Base-by-base conservation (phyloP, 306 rosid species). In the Alnus glutinosa region DNA sequence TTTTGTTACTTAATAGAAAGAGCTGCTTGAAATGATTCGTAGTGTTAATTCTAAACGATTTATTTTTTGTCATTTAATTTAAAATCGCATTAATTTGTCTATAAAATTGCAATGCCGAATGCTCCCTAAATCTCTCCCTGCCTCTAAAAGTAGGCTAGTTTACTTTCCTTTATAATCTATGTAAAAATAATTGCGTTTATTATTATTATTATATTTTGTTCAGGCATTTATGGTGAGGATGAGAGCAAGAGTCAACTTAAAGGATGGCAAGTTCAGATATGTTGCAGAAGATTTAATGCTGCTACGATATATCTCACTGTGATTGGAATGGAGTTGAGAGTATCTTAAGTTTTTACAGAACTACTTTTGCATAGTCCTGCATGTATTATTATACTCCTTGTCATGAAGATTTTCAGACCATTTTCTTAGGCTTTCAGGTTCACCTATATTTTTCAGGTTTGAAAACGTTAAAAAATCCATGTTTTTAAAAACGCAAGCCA, bases 181-280 rank as follows among this genome's bases (percentile, higher is more conserved):
- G 9, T 63, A 14, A 34, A 34, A 63, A 34, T 7, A 14, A 34
- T 46, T 9, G 7, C 50, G 10, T 42, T 69, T 69, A 44, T 19
- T 63, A 61, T 28, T 10, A 13, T 48, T 71, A 32, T 47, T 2
- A 54, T 50, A 23, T 23, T 23, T 23, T 23, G 28, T 48, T 66
- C 85, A 82, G 78, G 79, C 71, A 37, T 82, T 36, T 55, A 10
- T 64, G 82, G 75, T 73, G 64, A 77, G 48, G 36, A 12, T 37
- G 37, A 18, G 70, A 51, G 7, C 12, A 1, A 5, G 58, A 2
- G 18, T 1, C 34, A 54, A 64, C 7, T 44, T 34, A 51, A 73
- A 19, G 55, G 78, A 62, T 51, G 57, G 4, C 15, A 51, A 70
- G 19, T 15, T 57, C 18, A 13, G 67, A 59, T 59, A 51, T 12